Base-by-base conservation (phyloP, 2,329 filamentous ascomycete genomes). In the Pezicula radicicola region DNA sequence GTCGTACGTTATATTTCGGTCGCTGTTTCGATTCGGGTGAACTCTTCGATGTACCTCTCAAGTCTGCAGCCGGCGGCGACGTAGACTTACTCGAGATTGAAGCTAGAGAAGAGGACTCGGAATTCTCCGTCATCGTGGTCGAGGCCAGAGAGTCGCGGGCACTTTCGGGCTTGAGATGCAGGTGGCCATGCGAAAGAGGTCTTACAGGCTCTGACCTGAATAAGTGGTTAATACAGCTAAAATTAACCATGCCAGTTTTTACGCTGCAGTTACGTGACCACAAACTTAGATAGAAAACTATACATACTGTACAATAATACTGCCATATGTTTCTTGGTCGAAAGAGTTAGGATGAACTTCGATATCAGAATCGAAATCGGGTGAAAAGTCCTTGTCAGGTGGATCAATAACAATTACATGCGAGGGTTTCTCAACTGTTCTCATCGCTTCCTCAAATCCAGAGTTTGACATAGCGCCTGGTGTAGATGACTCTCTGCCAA, bases 81-180 rank as follows among this genome's bases (percentile, higher is more conserved):
- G 82, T 85, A 54, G 80, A 81, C 68, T 85, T 84, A 68, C 83
- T 87, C 57, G 81, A 84, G 37, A 72, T 64, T 4, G 75, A 77
- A 7, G 79, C 78, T n/a, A 74, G 73, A 21, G 81, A 83, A 46
- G 79, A 62, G 45, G 27, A 60, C 47, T 68, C 66, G 25, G 66
- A 84, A 25, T 74, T 68, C 51, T 84, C 80, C 55, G 80, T 79
- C 30, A 77, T 57, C 52, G 76, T 69, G n/a, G 80, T 80, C 13
- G 81, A 84, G 43, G 72, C 70, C 55, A 79, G 70, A 35, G 77
- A 80, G 39, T 64, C 71, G 60, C 62, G 63, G 55, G 57, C 64
- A 49, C 62, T 66, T 57, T 67, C 63, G 50, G 63, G 55, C 55
- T 62, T 64, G 35, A 66, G 59, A 60, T 64, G 59, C 52, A 56